These are phyloP conservation scores for Typha latifolia DNA, from an alignment of 176 grass and related monocot species.

Conservation along the genomic window DNA sequence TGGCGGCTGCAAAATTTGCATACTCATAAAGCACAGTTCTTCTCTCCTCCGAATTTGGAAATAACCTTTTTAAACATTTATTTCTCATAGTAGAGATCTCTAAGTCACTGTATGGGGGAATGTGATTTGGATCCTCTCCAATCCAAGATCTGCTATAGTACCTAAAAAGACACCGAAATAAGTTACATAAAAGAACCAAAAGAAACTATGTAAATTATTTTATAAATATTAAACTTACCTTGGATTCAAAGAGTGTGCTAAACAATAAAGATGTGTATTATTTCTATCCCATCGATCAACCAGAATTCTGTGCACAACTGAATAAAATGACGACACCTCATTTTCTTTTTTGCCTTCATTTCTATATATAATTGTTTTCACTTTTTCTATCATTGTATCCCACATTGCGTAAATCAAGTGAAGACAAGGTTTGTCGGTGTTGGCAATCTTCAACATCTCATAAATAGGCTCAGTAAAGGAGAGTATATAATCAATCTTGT, in stretches of 20 bases:
- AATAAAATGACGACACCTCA: conserved; percentile 8
- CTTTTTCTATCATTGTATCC: conserved; percentile 16
- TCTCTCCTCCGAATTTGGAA: not conserved
- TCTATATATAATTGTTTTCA: conserved; percentile 8
- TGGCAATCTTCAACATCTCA: too few species aligned
- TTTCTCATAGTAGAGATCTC: not conserved
- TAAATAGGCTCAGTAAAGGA: too few species aligned
- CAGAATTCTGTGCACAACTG: not conserved
- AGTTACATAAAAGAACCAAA: not conserved
- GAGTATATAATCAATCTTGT: too few species aligned
- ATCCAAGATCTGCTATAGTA: not conserved
- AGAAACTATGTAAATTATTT: not conserved
- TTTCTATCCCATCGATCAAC: not conserved
- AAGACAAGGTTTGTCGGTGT: too few species aligned
- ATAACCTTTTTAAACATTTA: not conserved
- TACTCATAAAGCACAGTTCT: not conserved
- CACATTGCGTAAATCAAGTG: not conserved
- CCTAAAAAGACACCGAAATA: too few species aligned
- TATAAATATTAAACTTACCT: not conserved
- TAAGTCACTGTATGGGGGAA: not conserved
- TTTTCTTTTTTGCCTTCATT: conserved; percentile 1
- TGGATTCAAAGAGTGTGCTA: conserved; percentile 16
- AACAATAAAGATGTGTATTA: conserved; percentile 12
- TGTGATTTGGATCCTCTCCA: not conserved
- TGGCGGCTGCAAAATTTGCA: not conserved